phyloP scores from a whole-genome alignment of 1,139 yeast species.

The Lodderomyces oxycetoniae region DNA sequence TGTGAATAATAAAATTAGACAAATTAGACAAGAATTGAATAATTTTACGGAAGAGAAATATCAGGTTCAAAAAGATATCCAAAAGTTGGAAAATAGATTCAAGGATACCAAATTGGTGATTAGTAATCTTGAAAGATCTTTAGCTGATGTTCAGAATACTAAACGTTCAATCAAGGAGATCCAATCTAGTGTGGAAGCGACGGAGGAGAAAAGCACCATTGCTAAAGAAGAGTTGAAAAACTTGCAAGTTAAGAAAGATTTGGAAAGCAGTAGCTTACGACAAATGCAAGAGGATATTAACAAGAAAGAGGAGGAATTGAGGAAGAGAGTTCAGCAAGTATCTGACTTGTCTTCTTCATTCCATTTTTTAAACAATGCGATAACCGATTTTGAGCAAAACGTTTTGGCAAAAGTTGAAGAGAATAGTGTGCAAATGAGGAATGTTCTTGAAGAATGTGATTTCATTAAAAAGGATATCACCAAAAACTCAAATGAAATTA shows the following conservation, averaged over 20 bases:
- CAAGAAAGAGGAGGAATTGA: slow-evolving; percentile 14
- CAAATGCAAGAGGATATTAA: slow-evolving; percentile 20
- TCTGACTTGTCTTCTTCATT: slow-evolving; percentile 8
- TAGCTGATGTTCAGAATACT: slow-evolving; percentile 34
- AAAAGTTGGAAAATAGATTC: slow-evolving; percentile 47
- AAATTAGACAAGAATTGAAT: slow-evolving; percentile 40
- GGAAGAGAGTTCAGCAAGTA: slow-evolving; percentile 6
- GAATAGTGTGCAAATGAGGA: slow-evolving; percentile 15
- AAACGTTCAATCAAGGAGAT: slow-evolving; percentile 18
- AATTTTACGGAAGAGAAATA: slow-evolving; percentile 49
- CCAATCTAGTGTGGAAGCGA: slow-evolving; percentile 14
- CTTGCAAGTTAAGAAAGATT: slow-evolving; percentile 13
- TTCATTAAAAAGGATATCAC: slow-evolving; percentile 19
- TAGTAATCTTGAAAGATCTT: slow-evolving; percentile 49
- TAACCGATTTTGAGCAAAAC: slow-evolving; percentile 20
- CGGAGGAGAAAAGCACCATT: slow-evolving; percentile 15
- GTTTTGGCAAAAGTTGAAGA: slow-evolving; percentile 18
- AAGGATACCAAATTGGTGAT: slow-evolving; percentile 56
- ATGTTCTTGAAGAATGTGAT: slow-evolving; percentile 9
- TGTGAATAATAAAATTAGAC: slow-evolving; percentile 41
- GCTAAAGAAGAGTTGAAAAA: slow-evolving; percentile 15
- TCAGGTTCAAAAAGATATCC: slow-evolving; percentile 40
- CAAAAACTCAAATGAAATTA: slow-evolving; percentile 19
- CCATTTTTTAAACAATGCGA: slow-evolving; percentile 10
- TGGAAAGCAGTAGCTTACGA: slow-evolving; percentile 23